These are phyloP conservation scores for Colletotrichum sp. DNA, from an alignment of 2,329 filamentous ascomycete genomes.

Conservation along the genomic window DNA sequence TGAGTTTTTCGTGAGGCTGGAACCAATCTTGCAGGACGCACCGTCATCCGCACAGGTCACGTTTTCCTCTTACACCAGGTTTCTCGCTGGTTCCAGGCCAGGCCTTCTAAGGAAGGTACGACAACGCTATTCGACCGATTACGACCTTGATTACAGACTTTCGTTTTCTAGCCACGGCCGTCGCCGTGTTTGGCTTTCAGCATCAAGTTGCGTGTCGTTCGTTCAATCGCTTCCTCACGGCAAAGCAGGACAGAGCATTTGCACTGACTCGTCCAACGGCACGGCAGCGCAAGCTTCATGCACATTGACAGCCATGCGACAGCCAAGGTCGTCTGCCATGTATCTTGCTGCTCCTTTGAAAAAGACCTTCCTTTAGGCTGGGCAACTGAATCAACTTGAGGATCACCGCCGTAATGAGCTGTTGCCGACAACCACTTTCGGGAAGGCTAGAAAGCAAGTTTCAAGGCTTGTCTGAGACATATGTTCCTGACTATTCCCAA, in stretches of 20 bases:
- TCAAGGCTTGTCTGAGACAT: conserved; percentile 19
- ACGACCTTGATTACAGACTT: background rate
- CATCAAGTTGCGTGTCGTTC: background rate
- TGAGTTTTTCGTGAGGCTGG: conserved; percentile 21
- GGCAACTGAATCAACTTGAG: background rate
- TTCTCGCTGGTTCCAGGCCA: background rate
- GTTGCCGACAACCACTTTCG: background rate
- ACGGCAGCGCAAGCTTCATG: background rate
- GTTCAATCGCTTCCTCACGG: background rate
- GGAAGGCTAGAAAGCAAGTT: conserved; percentile 9
- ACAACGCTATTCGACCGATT: conserved; percentile 5
- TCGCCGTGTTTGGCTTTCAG: background rate
- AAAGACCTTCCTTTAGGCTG: background rate
- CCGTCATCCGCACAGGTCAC: background rate
- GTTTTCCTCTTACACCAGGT: background rate
- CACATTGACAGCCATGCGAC: conserved; percentile 4
- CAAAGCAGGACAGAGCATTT: background rate
- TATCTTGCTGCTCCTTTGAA: background rate
- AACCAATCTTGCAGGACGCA: conserved; percentile 16
- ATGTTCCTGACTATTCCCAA: conserved; percentile 23
- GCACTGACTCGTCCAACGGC: conserved; percentile 5
- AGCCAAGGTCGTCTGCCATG: background rate
- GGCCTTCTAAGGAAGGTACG: background rate
- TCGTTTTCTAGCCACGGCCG: background rate
- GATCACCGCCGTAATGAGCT: background rate